A percentile compares a stretch with the other conserved stretches of the same genome.
Conservation (phyloP, 2,329 filamentous ascomycete genomes). For the Colletotrichum truncatum region DNA sequence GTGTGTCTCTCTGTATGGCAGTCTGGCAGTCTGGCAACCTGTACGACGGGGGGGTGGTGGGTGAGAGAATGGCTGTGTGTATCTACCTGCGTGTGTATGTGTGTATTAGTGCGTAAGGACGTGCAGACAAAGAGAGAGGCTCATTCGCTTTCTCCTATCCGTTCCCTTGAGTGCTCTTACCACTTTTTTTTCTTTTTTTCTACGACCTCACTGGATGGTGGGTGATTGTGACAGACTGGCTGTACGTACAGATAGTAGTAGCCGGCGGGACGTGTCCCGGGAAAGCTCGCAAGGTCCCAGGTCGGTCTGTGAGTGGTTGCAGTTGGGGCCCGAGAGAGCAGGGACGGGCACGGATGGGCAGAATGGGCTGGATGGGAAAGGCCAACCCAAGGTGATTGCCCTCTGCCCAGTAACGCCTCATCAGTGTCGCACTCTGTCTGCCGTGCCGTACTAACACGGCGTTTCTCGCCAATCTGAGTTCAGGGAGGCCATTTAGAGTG, state of each 20-base stretch:
- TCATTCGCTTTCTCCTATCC: neutral
- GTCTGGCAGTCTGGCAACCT: neutral
- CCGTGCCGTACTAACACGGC: constrained; percentile 2
- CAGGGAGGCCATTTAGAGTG: neutral
- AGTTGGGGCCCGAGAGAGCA: neutral
- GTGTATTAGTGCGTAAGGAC: neutral
- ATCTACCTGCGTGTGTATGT: neutral
- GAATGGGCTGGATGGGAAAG: neutral
- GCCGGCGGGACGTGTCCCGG: neutral
- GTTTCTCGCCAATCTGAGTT: constrained; percentile 26
- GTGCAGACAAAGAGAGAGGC: neutral
- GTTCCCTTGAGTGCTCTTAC: neutral
- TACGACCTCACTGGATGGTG: no score
- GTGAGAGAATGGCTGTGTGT: neutral
- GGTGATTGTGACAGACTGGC: no score
- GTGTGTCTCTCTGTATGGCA: constrained; percentile 9
- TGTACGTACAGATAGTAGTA: neutral
- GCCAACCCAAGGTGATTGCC: neutral
- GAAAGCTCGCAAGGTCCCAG: neutral
- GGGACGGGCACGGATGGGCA: neutral
- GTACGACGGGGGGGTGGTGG: neutral
- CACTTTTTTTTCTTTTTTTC: no score
- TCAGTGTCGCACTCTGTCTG: constrained; percentile 11
- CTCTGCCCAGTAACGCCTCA: neutral
- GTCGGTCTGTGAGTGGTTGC: neutral